Percentiles rank a stretch among this genome's conserved stretches.
Conservation (phyloP, 345 rosid genomes). For the Lepidium africanum region DNA sequence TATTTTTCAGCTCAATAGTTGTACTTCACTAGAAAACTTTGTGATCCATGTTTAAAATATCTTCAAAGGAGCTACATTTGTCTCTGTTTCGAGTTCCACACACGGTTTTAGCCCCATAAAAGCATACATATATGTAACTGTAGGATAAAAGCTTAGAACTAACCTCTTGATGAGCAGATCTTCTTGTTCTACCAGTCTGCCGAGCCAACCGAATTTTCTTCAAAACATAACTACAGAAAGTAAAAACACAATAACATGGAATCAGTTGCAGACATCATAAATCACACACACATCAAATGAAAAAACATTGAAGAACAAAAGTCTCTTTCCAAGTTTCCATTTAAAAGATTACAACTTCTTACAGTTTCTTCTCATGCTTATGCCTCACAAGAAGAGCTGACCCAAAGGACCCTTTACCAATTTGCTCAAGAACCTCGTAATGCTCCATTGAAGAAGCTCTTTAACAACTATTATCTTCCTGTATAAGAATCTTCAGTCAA, state of each 20-base stretch:
- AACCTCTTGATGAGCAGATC: conserved; percentile 99
- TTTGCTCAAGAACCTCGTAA: conserved; percentile 81
- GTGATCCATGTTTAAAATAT: neutral
- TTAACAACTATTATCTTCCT: neutral
- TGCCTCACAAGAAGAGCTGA: conserved; percentile 95
- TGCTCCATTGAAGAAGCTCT: conserved; percentile 58
- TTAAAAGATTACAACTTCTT: conserved; percentile 18
- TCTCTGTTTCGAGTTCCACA: neutral
- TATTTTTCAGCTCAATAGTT: neutral
- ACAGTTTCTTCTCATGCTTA: conserved; percentile 86
- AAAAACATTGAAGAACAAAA: neutral
- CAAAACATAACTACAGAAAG: conserved; percentile 64
- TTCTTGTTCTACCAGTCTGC: conserved; percentile 89
- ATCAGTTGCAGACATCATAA: neutral
- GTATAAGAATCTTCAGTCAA: conserved; percentile 2
- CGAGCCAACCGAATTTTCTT: conserved; percentile 93
- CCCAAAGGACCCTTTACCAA: conserved; percentile 90
- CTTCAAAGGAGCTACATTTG: neutral
- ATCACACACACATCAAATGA: no score
- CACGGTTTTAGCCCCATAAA: neutral
- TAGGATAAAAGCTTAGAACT: neutral
- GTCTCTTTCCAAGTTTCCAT: neutral
- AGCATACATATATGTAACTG: neutral
- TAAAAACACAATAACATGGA: neutral
- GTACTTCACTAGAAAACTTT: neutral